Conservation (phyloP, 1,139 yeast species). For the Scheffersomyces illinoinensis region DNA sequence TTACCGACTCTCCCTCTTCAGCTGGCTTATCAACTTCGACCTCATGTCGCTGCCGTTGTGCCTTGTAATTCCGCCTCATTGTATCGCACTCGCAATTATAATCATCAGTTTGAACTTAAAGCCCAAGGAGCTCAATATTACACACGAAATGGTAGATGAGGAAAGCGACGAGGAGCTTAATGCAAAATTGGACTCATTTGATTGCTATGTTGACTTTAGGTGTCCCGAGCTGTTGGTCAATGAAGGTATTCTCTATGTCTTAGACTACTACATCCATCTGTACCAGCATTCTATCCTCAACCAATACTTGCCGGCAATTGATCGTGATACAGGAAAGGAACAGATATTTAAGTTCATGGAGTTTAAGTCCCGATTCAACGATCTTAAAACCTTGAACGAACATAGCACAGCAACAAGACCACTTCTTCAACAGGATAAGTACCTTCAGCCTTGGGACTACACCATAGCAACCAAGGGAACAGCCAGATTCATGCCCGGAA, state of each 20-base stretch:
- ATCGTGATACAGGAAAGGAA: conserved; percentile 41
- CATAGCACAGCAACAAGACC: conserved; percentile 39
- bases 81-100: conserved; percentile 70
- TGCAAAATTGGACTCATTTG: conserved; percentile 32
- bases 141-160: conserved; percentile 36
- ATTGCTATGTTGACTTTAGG: conserved; percentile 41
- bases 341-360: conserved; percentile 51
- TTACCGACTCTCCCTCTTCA: conserved; percentile 49
- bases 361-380: conserved; percentile 45
- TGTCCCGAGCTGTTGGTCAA: conserved; percentile 56
- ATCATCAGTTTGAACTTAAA: conserved; percentile 44
- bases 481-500: conserved; percentile 57
- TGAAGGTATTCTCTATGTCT: conserved; percentile 60
- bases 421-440: conserved; percentile 45
- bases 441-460: conserved; percentile 51
- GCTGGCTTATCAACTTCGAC: conserved; percentile 81
- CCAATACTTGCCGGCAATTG: conserved; percentile 27
- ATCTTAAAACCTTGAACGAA: conserved; percentile 38
- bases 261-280: conserved; percentile 62
- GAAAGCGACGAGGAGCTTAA: conserved; percentile 21
- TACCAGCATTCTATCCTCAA: conserved; percentile 30
- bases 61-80: conserved; percentile 75
- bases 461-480: conserved; percentile 47
- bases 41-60: conserved; percentile 70
- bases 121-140: conserved; percentile 34